Evolutionary conservation across 1,139 yeast genomes (phyloP).

Genomic region (Protomyces inundatus): DNA sequence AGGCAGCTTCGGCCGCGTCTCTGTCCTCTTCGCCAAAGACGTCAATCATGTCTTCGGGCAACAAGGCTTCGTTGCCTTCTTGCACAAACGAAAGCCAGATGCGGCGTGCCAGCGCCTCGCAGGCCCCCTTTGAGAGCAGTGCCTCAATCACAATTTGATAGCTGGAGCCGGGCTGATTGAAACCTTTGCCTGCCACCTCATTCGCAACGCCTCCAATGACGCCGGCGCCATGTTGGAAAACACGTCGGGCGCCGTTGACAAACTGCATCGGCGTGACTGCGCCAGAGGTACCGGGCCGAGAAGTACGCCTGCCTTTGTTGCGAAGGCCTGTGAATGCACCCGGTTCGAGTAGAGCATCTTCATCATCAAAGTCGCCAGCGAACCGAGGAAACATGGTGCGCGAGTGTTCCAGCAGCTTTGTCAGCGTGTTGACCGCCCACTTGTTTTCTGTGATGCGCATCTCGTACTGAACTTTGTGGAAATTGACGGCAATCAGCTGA

Average conservation of each 20-base stretch:
- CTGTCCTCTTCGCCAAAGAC: slow-evolving; percentile 38
- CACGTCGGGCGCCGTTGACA: slow-evolving; percentile 35
- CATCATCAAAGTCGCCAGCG: slow-evolving; percentile 41
- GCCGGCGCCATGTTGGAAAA: slow-evolving; percentile 37
- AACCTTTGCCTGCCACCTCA: slow-evolving; percentile 33
- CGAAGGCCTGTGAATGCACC: slow-evolving; percentile 14
- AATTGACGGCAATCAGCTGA: slow-evolving; percentile 43
- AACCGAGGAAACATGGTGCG: slow-evolving; percentile 41
- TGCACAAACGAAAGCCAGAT: slow-evolving; percentile 45
- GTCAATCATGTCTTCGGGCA: slow-evolving; percentile 40
- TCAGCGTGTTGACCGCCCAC: slow-evolving; percentile 37
- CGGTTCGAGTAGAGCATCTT: slow-evolving; percentile 35
- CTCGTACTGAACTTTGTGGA: slow-evolving; percentile 44
- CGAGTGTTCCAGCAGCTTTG: slow-evolving; percentile 39
- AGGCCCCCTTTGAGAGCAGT: slow-evolving; percentile 36
- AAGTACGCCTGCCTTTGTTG: not conserved
- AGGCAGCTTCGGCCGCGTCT: slow-evolving; percentile 39
- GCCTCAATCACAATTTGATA: slow-evolving; percentile 40
- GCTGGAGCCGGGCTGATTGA: slow-evolving; percentile 33
- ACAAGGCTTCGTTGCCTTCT: slow-evolving; percentile 40
- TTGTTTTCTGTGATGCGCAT: slow-evolving; percentile 41
- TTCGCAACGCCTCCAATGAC: slow-evolving; percentile 37
- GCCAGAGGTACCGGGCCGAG: slow-evolving; percentile 10
- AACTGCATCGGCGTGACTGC: slow-evolving; percentile 22
- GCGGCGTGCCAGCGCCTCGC: slow-evolving; percentile 41